A percentile compares a stretch with the other conserved stretches of the same genome.
Evolutionary conservation across 2,329 filamentous ascomycete species (phyloP).

Genomic region (Stylonectria norvegica): DNA sequence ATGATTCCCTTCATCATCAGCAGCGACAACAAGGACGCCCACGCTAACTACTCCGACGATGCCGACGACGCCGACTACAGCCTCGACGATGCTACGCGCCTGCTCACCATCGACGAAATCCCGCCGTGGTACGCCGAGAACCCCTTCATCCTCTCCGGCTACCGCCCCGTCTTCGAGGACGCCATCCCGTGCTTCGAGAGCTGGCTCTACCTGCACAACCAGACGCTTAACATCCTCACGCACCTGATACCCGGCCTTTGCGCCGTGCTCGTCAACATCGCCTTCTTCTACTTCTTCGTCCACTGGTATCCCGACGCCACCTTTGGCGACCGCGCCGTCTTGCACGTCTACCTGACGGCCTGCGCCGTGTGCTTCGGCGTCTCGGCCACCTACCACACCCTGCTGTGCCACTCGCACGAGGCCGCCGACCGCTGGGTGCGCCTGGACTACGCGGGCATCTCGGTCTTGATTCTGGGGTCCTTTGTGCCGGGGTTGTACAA

Average conservation of each 20-base stretch:
- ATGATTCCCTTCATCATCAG: background rate
- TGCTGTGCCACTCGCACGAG: conserved; percentile 37
- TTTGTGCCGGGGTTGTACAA: conserved; percentile 40
- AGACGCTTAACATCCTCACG: conserved; percentile 33
- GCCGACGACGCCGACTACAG: background rate
- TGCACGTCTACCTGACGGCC: conserved; percentile 38
- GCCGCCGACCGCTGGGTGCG: conserved; percentile 36
- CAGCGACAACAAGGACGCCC: background rate
- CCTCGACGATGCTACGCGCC: background rate
- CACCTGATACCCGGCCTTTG: conserved; percentile 41
- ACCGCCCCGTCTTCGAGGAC: conserved; percentile 42
- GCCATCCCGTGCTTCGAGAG: conserved; percentile 35
- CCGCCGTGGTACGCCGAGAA: conserved; percentile 7
- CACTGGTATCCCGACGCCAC: conserved; percentile 32
- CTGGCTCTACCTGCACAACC: conserved; percentile 36
- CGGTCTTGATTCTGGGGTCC: conserved; percentile 35
- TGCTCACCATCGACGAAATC: conserved; percentile 5
- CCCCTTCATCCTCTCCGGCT: conserved; percentile 23
- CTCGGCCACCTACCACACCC: conserved; percentile 38
- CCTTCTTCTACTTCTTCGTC: conserved; percentile 22
- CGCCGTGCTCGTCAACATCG: conserved; percentile 29
- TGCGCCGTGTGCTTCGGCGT: conserved; percentile 35
- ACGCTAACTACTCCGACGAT: background rate
- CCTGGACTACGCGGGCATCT: conserved; percentile 38
- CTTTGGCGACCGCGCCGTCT: conserved; percentile 35